Percentiles rank a stretch among this genome's conserved stretches.
phyloP scores from a whole-genome alignment of 495 filamentous ascomycete genomes.

The Hypoxylon perforatum region DNA sequence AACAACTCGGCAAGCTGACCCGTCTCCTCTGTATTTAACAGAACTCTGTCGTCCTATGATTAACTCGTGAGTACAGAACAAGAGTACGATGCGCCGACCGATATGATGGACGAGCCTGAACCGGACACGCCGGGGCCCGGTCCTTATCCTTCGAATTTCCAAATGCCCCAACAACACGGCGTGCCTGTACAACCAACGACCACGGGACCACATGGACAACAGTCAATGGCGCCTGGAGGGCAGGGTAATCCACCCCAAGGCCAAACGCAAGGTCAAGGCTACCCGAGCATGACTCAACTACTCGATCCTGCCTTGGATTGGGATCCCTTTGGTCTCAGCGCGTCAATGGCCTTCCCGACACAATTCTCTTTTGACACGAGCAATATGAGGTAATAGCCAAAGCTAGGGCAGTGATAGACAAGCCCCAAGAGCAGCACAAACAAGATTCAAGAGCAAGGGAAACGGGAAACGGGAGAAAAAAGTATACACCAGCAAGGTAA shows the following conservation, averaged over 20 bases:
- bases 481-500: conserved; percentile 4
- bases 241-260: conserved; percentile 49
- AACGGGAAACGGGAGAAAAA: neutral
- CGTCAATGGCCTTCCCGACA: conserved; percentile 94
- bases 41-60: conserved; percentile 86
- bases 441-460: neutral
- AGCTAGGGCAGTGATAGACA: neutral
- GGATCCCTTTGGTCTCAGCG: conserved; percentile 89
- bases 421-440: neutral
- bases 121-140: conserved; percentile 75
- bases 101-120: conserved; percentile 88
- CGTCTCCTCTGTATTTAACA: conserved; percentile 66
- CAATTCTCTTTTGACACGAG: conserved; percentile 84
- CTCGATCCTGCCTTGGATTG: conserved; percentile 87
- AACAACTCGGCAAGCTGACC: conserved; percentile 95
- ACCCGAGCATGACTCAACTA: conserved; percentile 71
- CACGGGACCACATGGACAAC: conserved; percentile 51
- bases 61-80: conserved; percentile 89
- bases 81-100: conserved; percentile 97
- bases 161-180: conserved; percentile 47
- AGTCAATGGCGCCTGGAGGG: conserved; percentile 42
- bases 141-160: conserved; percentile 65
- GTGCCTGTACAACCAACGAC: conserved; percentile 56
- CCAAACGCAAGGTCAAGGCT: conserved; percentile 55
- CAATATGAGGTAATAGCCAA: conserved; percentile 59